These are phyloP conservation scores for Alopecurus myosuroides DNA, from an alignment of 176 grass and related monocot genomes.

Conservation along the genomic window DNA sequence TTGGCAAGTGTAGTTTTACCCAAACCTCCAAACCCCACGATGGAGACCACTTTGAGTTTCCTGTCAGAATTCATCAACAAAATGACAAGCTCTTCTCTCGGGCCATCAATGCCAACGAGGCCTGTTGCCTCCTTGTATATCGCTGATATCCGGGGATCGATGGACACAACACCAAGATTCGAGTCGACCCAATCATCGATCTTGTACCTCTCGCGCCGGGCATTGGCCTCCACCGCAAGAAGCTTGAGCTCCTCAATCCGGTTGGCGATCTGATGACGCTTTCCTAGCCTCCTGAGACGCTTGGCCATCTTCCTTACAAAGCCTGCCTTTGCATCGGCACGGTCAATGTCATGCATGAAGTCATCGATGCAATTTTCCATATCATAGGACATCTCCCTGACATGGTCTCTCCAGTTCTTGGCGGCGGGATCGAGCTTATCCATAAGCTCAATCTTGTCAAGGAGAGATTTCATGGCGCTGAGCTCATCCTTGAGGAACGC, in stretches of 20 bases:
- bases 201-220: background rate
- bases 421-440: background rate
- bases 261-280: background rate
- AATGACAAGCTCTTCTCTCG: background rate
- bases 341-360: background rate
- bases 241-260: background rate
- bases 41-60: background rate
- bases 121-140: background rate
- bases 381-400: background rate
- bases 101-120: background rate
- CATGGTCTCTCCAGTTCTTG: background rate
- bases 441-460: background rate
- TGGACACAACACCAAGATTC: background rate
- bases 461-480: background rate
- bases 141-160: background rate
- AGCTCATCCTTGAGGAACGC: background rate
- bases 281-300: background rate
- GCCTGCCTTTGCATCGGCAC: rapidly evolving
- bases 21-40: background rate
- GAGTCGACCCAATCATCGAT: background rate
- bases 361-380: background rate
- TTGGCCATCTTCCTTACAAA: background rate
- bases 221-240: background rate
- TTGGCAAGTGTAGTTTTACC: background rate
- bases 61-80: background rate